Evolutionary conservation across 768 basidiomycete species (phyloP).

Genomic region (Suillus subluteus): DNA sequence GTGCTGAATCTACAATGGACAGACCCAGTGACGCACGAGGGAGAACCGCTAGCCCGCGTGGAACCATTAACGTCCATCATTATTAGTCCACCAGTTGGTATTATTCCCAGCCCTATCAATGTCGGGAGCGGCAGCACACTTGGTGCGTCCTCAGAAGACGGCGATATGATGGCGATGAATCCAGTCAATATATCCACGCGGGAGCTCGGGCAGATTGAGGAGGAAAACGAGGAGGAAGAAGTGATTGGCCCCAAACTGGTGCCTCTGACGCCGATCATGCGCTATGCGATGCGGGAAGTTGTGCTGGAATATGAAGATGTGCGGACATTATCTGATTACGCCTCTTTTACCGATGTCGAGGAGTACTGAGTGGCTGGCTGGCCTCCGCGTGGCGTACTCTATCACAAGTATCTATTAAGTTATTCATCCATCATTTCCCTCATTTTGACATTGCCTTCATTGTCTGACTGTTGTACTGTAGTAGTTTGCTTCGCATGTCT

Average conservation of each 20-base stretch:
- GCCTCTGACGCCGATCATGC: constrained; percentile 80
- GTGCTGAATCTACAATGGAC: constrained; percentile 81
- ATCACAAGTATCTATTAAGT: constrained; percentile 5
- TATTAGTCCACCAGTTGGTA: constrained; percentile 32
- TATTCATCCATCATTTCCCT: constrained; percentile 5
- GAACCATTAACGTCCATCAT: constrained; percentile 31
- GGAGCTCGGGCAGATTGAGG: constrained; percentile 49
- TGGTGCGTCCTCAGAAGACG: constrained; percentile 45
- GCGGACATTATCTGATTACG: constrained; percentile 76
- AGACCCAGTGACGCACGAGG: constrained; percentile 65
- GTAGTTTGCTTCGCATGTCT: constrained; percentile 12
- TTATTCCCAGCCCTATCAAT: constrained; percentile 24
- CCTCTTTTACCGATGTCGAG: constrained; percentile 69
- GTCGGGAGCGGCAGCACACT: constrained; percentile 40
- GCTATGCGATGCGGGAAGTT: constrained; percentile 83
- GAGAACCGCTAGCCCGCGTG: constrained; percentile 32
- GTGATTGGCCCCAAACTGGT: constrained; percentile 74
- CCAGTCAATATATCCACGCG: constrained; percentile 41
- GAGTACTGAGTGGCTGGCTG: constrained; percentile 52
- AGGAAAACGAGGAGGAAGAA: constrained; percentile 56
- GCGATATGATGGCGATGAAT: constrained; percentile 52
- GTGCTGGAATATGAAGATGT: constrained; percentile 83
- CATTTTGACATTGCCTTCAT: constrained; percentile 5
- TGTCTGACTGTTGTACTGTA: constrained; percentile 14
- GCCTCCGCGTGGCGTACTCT: constrained; percentile 8